Conservation (phyloP, 2,329 filamentous ascomycete genomes). For the Pseudogymnoascus sp. region DNA sequence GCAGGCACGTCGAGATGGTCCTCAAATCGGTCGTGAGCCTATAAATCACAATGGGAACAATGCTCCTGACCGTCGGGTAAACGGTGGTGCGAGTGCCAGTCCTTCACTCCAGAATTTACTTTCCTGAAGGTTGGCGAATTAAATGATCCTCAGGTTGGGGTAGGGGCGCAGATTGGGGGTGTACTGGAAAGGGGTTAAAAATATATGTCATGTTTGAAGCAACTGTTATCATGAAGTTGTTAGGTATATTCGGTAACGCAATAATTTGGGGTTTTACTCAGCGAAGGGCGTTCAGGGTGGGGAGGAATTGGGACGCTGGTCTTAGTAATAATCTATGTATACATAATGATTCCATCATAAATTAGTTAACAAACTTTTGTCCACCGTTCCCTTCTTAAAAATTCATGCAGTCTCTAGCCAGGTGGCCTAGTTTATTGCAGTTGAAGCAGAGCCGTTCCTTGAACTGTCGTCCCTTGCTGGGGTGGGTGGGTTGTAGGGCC, state of each 20-base stretch:
- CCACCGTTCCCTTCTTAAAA: not conserved
- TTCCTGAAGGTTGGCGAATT: constrained; percentile 36
- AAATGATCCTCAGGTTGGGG: not conserved
- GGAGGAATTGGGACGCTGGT: not conserved
- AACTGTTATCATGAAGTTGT: not conserved
- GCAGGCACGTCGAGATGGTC: constrained; percentile 22
- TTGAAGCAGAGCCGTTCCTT: too few species aligned
- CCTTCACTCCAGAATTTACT: constrained; percentile 68
- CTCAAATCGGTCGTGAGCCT: constrained; percentile 22
- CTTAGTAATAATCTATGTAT: constrained; percentile 1
- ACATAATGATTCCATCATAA: constrained; percentile 1
- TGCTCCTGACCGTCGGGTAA: constrained; percentile 32
- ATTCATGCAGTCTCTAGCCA: not conserved
- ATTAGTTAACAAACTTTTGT: not conserved
- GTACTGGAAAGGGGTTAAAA: not conserved
- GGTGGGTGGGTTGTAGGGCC: too few species aligned
- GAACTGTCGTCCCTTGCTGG: too few species aligned
- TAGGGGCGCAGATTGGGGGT: not conserved
- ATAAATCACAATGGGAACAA: constrained; percentile 22
- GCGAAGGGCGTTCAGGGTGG: not conserved
- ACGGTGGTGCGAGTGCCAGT: constrained; percentile 65
- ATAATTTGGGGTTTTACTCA: not conserved
- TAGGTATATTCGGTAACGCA: not conserved
- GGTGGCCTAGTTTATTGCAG: too few species aligned
- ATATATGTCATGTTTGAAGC: not conserved